Evolutionary conservation across 805 yeast genomes (phyloP).

Genomic region (Candida tibetensis): DNA sequence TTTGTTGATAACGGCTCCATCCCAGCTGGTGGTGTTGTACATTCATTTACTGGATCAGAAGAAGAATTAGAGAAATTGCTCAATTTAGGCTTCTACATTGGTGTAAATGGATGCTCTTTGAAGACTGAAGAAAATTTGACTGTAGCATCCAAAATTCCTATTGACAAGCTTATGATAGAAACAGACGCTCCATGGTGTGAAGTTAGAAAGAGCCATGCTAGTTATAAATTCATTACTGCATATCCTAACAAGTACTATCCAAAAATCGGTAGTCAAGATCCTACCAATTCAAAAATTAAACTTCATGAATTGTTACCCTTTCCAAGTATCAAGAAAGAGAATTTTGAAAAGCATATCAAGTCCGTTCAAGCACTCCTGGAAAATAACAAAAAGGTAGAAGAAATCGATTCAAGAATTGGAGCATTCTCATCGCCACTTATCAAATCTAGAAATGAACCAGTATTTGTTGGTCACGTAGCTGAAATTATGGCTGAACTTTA

Average conservation of each 20-base stretch:
- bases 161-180: slow-evolving; percentile 71
- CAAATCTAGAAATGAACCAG: slow-evolving; percentile 91
- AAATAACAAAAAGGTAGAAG: slow-evolving; percentile 8
- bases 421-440: slow-evolving; percentile 49
- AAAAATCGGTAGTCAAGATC: slow-evolving; percentile 17
- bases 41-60: slow-evolving; percentile 85
- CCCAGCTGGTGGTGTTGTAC: slow-evolving; percentile 72
- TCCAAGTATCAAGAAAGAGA: slow-evolving; percentile 64
- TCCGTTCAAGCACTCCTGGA: slow-evolving; percentile 11
- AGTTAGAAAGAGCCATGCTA: slow-evolving; percentile 76
- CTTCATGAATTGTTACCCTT: slow-evolving; percentile 57
- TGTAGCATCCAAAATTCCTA: slow-evolving; percentile 67
- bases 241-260: slow-evolving; percentile 62
- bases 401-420: slow-evolving; percentile 16
- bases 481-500: slow-evolving; percentile 38
- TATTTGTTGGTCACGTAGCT: slow-evolving; percentile 78
- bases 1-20: slow-evolving; percentile 47
- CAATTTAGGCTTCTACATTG: slow-evolving; percentile 61
- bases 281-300: slow-evolving; percentile 21
- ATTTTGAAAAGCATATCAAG: slow-evolving; percentile 36
- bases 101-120: slow-evolving; percentile 92
- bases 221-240: slow-evolving; percentile 53
- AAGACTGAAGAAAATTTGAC: slow-evolving; percentile 70
- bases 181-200: slow-evolving; percentile 99
- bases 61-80: slow-evolving; percentile 61